These are phyloP conservation scores for Nasturtium officinale DNA, from an alignment of 345 rosid genomes.

Conservation along the genomic window DNA sequence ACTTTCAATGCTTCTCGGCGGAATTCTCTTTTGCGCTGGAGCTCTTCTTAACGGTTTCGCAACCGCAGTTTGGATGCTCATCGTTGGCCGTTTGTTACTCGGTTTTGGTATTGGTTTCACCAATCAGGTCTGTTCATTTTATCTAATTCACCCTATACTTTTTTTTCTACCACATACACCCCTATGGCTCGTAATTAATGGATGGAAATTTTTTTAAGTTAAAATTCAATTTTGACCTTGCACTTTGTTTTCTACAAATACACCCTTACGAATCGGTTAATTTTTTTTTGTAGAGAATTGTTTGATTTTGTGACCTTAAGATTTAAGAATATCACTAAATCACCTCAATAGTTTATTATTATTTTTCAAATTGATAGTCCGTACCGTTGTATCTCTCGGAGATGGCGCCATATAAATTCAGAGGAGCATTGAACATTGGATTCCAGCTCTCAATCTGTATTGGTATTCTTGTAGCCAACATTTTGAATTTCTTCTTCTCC, in stretches of 20 bases:
- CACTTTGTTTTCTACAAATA: neutral
- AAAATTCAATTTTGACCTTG: neutral
- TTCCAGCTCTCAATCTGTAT: slow-evolving; percentile 82
- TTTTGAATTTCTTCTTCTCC: slow-evolving; percentile 70
- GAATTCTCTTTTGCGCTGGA: slow-evolving; percentile 70
- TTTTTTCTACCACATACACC: neutral
- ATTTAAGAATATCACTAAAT: neutral
- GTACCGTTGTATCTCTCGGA: slow-evolving; percentile 93
- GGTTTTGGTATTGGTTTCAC: slow-evolving; percentile 95
- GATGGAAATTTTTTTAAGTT: too few species aligned
- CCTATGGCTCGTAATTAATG: too few species aligned
- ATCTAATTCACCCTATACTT: neutral
- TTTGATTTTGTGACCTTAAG: neutral
- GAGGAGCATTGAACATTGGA: slow-evolving; percentile 85
- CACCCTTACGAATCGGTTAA: neutral
- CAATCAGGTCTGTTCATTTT: slow-evolving; percentile 63
- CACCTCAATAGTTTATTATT: slow-evolving; percentile 1
- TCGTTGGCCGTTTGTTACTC: slow-evolving; percentile 75
- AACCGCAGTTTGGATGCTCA: slow-evolving; percentile 73
- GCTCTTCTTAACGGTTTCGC: slow-evolving; percentile 82
- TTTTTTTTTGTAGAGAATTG: neutral
- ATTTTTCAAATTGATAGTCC: slow-evolving; percentile 49
- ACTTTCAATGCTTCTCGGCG: slow-evolving; percentile 85
- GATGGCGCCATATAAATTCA: slow-evolving; percentile 87
- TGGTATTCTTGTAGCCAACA: slow-evolving; percentile 71